A percentile compares a stretch with the other conserved stretches of the same genome.
These are phyloP conservation scores for Rauvolfia tetraphylla DNA, from an alignment of 257 asterid species.

Conservation along the genomic window DNA sequence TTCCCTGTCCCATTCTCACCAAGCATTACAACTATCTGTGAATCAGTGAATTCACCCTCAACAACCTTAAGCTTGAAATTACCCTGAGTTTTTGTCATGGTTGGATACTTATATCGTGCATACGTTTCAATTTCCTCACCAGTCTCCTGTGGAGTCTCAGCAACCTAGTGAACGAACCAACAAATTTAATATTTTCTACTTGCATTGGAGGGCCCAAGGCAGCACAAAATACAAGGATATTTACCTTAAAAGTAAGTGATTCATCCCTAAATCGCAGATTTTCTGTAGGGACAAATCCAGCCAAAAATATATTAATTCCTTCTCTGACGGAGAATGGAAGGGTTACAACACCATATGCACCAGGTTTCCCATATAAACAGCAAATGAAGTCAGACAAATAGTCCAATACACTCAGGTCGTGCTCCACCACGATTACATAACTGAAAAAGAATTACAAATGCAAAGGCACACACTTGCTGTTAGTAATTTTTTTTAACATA, in stretches of 20 bases:
- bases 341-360: constrained; percentile 97
- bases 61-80: constrained; percentile 81
- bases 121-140: constrained; percentile 89
- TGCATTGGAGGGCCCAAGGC: constrained; percentile 1
- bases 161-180: constrained; percentile 53
- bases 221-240: not conserved
- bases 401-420: constrained; percentile 94
- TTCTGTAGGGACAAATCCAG: constrained; percentile 97
- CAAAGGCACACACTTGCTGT: not conserved
- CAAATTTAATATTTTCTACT: constrained; percentile 5
- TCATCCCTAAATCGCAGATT: constrained; percentile 90
- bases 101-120: constrained; percentile 84
- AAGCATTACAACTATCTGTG: constrained; percentile 98
- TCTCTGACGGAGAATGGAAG: constrained; percentile 97
- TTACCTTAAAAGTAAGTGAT: constrained; percentile 86
- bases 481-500: not conserved
- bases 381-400: constrained; percentile 95
- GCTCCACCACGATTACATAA: constrained; percentile 95
- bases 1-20: constrained; percentile 99
- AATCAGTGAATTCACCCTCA: constrained; percentile 98
- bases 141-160: constrained; percentile 89
- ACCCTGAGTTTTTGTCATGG: constrained; percentile 93
- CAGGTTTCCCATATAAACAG: constrained; percentile 95
- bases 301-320: constrained; percentile 91
- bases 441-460: constrained; percentile 33